phyloP scores from a whole-genome alignment of 1,139 yeast genomes.

The Geotrichum bryndzae region DNA sequence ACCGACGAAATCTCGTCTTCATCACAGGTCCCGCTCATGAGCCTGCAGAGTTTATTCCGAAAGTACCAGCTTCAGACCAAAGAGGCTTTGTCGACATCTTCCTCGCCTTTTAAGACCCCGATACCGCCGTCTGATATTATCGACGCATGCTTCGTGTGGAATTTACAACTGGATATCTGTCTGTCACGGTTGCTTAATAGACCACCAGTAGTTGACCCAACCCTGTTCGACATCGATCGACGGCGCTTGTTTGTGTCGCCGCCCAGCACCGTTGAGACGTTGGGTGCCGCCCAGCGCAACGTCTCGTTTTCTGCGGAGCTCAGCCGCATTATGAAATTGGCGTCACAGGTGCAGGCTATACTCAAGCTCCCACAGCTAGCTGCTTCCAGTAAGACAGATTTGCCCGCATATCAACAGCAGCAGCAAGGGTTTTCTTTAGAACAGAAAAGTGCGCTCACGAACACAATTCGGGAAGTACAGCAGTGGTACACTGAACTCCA shows the following conservation, averaged over 20 bases:
- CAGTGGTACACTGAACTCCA: constrained; percentile 3
- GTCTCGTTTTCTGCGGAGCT: neutral
- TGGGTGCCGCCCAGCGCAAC: neutral
- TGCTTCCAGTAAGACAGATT: neutral
- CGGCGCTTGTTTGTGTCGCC: neutral
- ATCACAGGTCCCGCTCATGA: neutral
- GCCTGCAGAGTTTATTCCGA: neutral
- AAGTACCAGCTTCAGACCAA: neutral
- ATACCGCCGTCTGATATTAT: neutral
- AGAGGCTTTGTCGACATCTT: neutral
- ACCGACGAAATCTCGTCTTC: neutral
- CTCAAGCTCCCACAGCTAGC: neutral
- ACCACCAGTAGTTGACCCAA: neutral
- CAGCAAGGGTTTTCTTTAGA: neutral
- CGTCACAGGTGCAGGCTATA: neutral
- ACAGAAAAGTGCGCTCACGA: neutral
- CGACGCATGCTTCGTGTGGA: neutral
- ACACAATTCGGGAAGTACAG: neutral
- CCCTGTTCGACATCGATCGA: neutral
- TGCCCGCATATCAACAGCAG: neutral
- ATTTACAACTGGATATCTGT: neutral
- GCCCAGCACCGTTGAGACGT: neutral
- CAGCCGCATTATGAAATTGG: neutral
- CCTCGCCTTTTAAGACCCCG: neutral
- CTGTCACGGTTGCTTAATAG: neutral